Conservation (phyloP, 169 alveolate species). For the Neospora caninum region DNA sequence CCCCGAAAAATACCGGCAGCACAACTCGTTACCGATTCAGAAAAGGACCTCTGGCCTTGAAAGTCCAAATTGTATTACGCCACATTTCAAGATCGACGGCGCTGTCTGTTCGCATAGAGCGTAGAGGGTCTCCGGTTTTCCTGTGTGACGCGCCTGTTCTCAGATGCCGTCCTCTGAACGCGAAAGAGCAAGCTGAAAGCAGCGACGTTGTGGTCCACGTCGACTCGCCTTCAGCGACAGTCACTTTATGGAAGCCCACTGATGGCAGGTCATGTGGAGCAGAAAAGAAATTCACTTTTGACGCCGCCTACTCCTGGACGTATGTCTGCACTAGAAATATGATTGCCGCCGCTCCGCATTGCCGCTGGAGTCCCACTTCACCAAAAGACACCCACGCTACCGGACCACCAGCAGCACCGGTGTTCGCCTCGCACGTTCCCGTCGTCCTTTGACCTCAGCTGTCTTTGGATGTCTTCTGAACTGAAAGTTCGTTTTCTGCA, state of each 20-base stretch:
- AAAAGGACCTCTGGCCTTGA: too few relatives aligned
- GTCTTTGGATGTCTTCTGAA: neutral
- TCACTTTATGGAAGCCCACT: constrained; percentile 54
- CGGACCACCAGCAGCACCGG: neutral
- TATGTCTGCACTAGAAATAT: neutral
- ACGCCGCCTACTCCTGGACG: constrained; percentile 70
- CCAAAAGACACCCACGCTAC: neutral
- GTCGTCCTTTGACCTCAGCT: neutral
- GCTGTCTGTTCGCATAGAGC: too few relatives aligned
- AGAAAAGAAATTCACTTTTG: constrained; percentile 69
- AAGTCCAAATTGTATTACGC: too few relatives aligned
- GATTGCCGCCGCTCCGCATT: neutral
- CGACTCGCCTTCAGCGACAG: constrained; percentile 62
- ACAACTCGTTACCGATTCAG: too few relatives aligned
- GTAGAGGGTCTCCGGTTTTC: too few relatives aligned
- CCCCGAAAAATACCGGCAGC: too few relatives aligned
- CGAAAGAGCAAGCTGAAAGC: constrained; percentile 78
- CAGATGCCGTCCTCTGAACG: constrained; percentile 85
- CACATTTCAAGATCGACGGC: too few relatives aligned
- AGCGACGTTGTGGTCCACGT: constrained; percentile 75
- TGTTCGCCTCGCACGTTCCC: neutral
- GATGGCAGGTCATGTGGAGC: constrained; percentile 19
- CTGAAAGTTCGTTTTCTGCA: neutral
- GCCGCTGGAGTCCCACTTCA: neutral
- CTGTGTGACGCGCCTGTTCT: too few relatives aligned